Evolutionary conservation across 2,329 filamentous ascomycete species (phyloP).

Genomic region (Epichloe glyceriae): DNA sequence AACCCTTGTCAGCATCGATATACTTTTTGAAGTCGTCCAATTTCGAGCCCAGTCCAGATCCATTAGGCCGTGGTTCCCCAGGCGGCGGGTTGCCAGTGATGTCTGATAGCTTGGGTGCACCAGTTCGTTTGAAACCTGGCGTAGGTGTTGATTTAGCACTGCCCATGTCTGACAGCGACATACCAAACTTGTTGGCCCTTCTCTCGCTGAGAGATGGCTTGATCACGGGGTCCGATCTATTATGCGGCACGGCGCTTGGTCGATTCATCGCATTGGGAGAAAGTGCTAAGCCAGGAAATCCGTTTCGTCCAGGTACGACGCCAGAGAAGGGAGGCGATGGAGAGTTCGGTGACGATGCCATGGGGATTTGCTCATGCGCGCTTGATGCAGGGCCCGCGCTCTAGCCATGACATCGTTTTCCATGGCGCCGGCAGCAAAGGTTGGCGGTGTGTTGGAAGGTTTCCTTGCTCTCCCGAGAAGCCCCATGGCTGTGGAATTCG

Average conservation of each 20-base stretch:
- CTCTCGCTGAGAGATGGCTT: slow-evolving; percentile 54
- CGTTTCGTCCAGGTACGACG: slow-evolving; percentile 25
- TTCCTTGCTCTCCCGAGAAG: slow-evolving; percentile 54
- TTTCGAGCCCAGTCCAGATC: slow-evolving; percentile 30
- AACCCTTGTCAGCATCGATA: slow-evolving; percentile 84
- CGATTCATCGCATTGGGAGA: slow-evolving; percentile 29
- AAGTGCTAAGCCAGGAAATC: slow-evolving; percentile 30
- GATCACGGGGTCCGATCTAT: slow-evolving; percentile 39
- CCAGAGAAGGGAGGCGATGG: slow-evolving; percentile 20
- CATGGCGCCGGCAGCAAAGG: slow-evolving; percentile 19
- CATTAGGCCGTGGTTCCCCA: slow-evolving; percentile 18
- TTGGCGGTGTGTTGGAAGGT: slow-evolving; percentile 29
- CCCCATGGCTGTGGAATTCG: slow-evolving; percentile 75
- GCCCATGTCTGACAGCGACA: slow-evolving; percentile 46
- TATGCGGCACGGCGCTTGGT: slow-evolving; percentile 35
- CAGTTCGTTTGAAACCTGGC: slow-evolving; percentile 15
- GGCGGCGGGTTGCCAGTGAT: slow-evolving; percentile 17
- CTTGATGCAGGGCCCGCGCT: slow-evolving; percentile 32
- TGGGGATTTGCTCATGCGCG: slow-evolving; percentile 29
- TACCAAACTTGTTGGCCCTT: slow-evolving; percentile 36
- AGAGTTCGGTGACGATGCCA: slow-evolving; percentile 16
- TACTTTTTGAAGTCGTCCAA: slow-evolving; percentile 58
- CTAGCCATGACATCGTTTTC: slow-evolving; percentile 33
- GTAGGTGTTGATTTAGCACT: slow-evolving; percentile 15
- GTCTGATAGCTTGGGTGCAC: slow-evolving; percentile 32